Evolutionary conservation across 225 moss, liverwort and hornwort genomes (phyloP), one percentile per base, ranked within the genome.

Genomic region (Climacium dendroides): DNA sequence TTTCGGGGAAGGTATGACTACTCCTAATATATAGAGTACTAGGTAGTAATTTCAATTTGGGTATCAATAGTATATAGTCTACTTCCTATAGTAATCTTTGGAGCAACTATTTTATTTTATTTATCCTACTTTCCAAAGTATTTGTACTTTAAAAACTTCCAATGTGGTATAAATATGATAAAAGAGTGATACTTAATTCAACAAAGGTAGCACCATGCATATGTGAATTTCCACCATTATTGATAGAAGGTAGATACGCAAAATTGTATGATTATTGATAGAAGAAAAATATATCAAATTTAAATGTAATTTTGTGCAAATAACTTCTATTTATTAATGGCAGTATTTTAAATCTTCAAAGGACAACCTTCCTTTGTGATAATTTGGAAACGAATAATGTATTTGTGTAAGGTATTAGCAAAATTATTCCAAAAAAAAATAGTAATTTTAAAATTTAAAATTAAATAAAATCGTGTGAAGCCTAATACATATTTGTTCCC

Each of bases 161-260:
- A 30, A 7, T 48, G 7, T 2, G 0, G 7, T 30, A 5, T 30
- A 19, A 48, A 30, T 11, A 10, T 48, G 10, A 19, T 0, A 19
- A 7, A 30, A 47, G 18, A 28, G 0, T 47, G 6, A 47, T 29
- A 16, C 10, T 3, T 72, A 47, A 2, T 4, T 48, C 30, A 47
- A 19, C 2, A 30, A 47, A 0, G 6, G 0, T 26, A 26, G 15
- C 1, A 16, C 15, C 5, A 43, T 1, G 2, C 0, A 3, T 0
- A 5, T 0, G 0, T 24, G 8, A 10, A 47, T 45, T 18, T 47
- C 11, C 3, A 30, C 19, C 30, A 73, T 47, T 47, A 73, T 45
- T 45, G 6, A 11, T 11, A 47, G 9, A 11, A 47, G 4, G 6
- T 18, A 2, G 29, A 18, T 45, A 43, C 0, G 2, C 71, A 45